A percentile compares a stretch with the other conserved stretches of the same genome.
Evolutionary conservation across 2,329 filamentous ascomycete species (phyloP).

Genomic region (Pseudopithomyces chartarum): DNA sequence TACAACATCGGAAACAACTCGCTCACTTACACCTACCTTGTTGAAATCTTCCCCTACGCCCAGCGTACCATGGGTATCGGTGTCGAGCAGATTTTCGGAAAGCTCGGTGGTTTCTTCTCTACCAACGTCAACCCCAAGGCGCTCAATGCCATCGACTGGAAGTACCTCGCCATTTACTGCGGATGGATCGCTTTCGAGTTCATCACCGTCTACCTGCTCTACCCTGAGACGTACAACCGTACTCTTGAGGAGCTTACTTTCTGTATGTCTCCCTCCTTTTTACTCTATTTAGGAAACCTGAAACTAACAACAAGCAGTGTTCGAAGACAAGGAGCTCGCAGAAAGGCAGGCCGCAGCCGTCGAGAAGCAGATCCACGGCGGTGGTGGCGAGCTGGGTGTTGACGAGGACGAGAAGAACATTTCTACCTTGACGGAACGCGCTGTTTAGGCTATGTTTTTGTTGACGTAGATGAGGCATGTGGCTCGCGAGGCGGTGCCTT

Average conservation of each 20-base stretch:
- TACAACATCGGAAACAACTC: conserved; percentile 73
- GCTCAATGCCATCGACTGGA: conserved; percentile 59
- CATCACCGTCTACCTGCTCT: conserved; percentile 63
- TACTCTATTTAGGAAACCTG: no score
- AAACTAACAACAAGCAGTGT: conserved; percentile 34
- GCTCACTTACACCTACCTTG: conserved; percentile 65
- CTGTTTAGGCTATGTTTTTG: no score
- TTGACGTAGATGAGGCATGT: no score
- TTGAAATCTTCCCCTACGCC: conserved; percentile 65
- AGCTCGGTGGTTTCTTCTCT: conserved; percentile 52
- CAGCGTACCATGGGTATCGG: conserved; percentile 64
- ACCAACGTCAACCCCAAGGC: conserved; percentile 64
- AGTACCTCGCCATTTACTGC: conserved; percentile 62
- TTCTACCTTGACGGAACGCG: conserved; percentile 25
- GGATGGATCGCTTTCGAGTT: conserved; percentile 61
- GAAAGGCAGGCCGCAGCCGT: conserved; percentile 39
- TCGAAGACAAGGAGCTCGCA: conserved; percentile 41
- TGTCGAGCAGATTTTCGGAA: conserved; percentile 61
- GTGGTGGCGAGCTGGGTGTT: conserved; percentile 10
- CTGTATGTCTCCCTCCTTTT: conserved; percentile 22
- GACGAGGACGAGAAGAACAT: conserved; percentile 20
- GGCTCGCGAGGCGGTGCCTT: no score
- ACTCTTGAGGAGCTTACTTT: conserved; percentile 65
- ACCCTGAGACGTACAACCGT: conserved; percentile 63
- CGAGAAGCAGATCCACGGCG: conserved; percentile 39